Evolutionary conservation across 768 basidiomycete species (phyloP).

Genomic region (Calocera viscosa): DNA sequence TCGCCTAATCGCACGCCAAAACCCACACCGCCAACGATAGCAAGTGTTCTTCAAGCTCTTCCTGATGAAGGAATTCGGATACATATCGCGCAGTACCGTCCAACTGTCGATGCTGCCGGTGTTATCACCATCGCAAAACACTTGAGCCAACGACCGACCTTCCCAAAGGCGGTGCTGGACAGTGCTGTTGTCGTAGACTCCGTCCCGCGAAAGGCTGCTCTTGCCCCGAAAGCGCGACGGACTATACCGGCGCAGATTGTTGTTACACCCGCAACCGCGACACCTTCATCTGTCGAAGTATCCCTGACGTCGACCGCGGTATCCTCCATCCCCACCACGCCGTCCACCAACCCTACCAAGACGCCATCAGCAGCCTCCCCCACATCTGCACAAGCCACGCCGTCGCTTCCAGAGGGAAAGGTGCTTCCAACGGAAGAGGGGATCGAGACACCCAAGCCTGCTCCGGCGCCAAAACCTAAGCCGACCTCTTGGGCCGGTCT

Average conservation of each 20-base stretch:
- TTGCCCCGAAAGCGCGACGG: background rate
- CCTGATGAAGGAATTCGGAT: background rate
- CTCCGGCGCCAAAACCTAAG: background rate
- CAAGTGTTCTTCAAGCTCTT: background rate
- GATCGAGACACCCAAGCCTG: background rate
- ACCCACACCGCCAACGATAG: background rate
- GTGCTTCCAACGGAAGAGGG: background rate
- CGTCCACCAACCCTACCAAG: background rate
- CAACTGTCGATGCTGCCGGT: background rate
- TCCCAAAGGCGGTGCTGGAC: background rate
- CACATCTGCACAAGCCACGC: background rate
- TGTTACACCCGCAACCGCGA: background rate
- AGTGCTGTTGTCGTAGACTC: background rate
- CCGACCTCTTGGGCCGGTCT: background rate
- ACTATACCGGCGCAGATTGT: background rate
- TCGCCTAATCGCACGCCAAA: constrained; percentile 1
- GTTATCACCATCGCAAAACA: background rate
- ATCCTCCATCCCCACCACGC: background rate
- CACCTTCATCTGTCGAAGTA: background rate
- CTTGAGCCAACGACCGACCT: background rate
- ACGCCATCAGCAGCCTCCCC: background rate
- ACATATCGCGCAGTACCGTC: background rate
- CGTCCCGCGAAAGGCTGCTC: background rate
- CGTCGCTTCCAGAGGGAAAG: background rate
- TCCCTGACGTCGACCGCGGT: background rate